Conservation (phyloP, 2,329 filamentous ascomycete species). For the Sporothrix euskadiensis region DNA sequence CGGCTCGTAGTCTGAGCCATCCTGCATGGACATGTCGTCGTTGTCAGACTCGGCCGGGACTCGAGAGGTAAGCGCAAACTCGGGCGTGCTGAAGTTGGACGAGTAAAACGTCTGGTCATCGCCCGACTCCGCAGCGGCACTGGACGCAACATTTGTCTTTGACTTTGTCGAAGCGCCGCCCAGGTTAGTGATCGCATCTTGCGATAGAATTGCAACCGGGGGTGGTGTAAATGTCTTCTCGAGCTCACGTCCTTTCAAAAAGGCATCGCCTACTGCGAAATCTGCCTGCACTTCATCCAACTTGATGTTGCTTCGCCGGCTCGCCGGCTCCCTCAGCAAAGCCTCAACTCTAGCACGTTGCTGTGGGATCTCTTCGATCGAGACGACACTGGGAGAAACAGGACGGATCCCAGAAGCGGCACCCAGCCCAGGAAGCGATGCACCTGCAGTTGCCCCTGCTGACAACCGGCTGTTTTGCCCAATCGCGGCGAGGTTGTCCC, state of each 20-base stretch:
- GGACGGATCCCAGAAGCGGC: constrained; percentile 32
- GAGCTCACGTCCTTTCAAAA: constrained; percentile 68
- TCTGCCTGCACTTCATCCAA: constrained; percentile 59
- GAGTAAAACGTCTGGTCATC: constrained; percentile 97
- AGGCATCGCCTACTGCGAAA: constrained; percentile 71
- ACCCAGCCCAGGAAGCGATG: constrained; percentile 28
- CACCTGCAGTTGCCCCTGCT: constrained; percentile 35
- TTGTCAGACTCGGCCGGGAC: constrained; percentile 50
- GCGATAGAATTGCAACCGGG: constrained; percentile 36
- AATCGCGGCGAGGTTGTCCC: constrained; percentile 41
- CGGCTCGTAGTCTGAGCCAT: constrained; percentile 42
- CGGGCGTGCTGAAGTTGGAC: constrained; percentile 80
- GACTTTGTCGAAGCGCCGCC: not conserved
- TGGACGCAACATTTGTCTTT: not conserved
- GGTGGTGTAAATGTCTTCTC: constrained; percentile 68
- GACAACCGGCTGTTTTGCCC: constrained; percentile 43
- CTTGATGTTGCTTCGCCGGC: constrained; percentile 56
- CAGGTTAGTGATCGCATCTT: constrained; percentile 11
- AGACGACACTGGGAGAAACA: not conserved
- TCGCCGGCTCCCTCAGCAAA: constrained; percentile 72
- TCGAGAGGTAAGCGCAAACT: constrained; percentile 52
- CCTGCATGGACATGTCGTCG: constrained; percentile 44
- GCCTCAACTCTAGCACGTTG: constrained; percentile 82
- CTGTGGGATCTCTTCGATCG: constrained; percentile 39
- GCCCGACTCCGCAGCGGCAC: constrained; percentile 69